Evolutionary conservation across 495 filamentous ascomycete species (phyloP).

Genomic region (Cenococcum geophilum): DNA sequence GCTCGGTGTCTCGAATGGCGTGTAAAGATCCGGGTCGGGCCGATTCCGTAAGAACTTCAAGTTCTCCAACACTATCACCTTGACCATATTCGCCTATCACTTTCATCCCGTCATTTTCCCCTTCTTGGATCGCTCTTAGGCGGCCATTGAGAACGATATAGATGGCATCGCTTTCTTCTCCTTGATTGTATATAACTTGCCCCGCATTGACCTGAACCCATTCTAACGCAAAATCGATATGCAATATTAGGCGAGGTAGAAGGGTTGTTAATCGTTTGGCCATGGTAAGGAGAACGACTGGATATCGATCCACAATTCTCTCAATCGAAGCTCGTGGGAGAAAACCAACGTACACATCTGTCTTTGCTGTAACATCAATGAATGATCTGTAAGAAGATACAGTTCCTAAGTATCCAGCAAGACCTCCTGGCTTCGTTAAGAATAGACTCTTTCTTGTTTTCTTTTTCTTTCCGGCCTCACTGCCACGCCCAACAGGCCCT

Average conservation of each 20-base stretch:
- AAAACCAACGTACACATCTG: conserved; percentile 97
- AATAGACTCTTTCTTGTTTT: conserved; percentile 68
- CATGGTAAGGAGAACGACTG: conserved; percentile 88
- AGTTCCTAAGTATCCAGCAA: conserved; percentile 89
- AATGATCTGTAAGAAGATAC: conserved; percentile 94
- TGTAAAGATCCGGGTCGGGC: conserved; percentile 81
- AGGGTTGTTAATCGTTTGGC: conserved; percentile 87
- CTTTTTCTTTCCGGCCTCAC: conserved; percentile 41
- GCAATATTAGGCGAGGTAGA: conserved; percentile 83
- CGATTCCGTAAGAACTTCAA: conserved; percentile 96
- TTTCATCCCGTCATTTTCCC: conserved; percentile 70
- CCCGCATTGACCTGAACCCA: conserved; percentile 96
- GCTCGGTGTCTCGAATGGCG: conserved; percentile 91
- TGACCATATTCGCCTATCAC: conserved; percentile 93
- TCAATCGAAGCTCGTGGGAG: conserved; percentile 81
- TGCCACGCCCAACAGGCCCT: background rate
- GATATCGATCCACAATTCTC: conserved; percentile 84
- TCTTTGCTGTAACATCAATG: conserved; percentile 93
- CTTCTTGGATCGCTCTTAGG: conserved; percentile 71
- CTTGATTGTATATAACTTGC: conserved; percentile 88
- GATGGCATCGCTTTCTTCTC: conserved; percentile 95
- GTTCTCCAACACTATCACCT: conserved; percentile 92
- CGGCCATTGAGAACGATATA: conserved; percentile 96
- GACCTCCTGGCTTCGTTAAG: conserved; percentile 87
- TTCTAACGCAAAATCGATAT: conserved; percentile 96